Evolutionary conservation across 139 green algal genomes (phyloP).

Genomic region (Nannochloris sp.): DNA sequence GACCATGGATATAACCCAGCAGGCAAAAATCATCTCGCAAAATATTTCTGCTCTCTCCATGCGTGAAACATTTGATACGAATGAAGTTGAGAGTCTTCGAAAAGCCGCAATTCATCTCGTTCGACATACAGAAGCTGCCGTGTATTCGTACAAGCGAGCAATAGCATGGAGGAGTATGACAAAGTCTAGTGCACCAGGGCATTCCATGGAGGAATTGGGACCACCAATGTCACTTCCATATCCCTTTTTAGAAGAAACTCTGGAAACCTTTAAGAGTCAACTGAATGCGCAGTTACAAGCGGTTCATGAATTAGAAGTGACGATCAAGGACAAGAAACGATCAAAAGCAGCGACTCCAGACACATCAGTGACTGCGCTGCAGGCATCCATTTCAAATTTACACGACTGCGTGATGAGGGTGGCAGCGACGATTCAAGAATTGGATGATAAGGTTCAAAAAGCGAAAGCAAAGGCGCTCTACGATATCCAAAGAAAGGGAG

Average conservation of each 20-base stretch:
- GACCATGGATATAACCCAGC: background rate
- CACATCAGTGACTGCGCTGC: constrained; percentile 15
- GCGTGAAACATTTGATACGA: constrained; percentile 1
- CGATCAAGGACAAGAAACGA: constrained; percentile 11
- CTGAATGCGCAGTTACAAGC: constrained; percentile 14
- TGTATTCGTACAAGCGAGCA: constrained; percentile 31
- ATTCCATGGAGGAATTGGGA: constrained; percentile 16
- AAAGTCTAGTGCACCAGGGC: constrained; percentile 3
- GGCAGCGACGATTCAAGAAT: constrained; percentile 26
- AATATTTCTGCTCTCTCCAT: constrained; percentile 11
- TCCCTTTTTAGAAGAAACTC: constrained; percentile 20
- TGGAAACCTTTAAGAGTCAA: constrained; percentile 21
- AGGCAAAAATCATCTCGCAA: constrained; percentile 13
- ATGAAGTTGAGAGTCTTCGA: constrained; percentile 6
- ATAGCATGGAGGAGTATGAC: constrained; percentile 23
- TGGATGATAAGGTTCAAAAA: constrained; percentile 25
- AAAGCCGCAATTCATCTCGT: constrained; percentile 24
- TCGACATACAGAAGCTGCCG: constrained; percentile 20
- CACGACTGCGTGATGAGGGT: constrained; percentile 30
- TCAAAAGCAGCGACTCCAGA: background rate
- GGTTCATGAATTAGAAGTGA: constrained; percentile 26
- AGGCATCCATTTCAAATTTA: constrained; percentile 25
- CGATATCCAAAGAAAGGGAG: constrained; percentile 11
- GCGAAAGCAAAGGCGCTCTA: constrained; percentile 17
- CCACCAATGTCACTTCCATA: constrained; percentile 14